These are phyloP conservation scores for Colletotrichum limetticola DNA, from an alignment of 2,329 filamentous ascomycete species.

Conservation along the genomic window DNA sequence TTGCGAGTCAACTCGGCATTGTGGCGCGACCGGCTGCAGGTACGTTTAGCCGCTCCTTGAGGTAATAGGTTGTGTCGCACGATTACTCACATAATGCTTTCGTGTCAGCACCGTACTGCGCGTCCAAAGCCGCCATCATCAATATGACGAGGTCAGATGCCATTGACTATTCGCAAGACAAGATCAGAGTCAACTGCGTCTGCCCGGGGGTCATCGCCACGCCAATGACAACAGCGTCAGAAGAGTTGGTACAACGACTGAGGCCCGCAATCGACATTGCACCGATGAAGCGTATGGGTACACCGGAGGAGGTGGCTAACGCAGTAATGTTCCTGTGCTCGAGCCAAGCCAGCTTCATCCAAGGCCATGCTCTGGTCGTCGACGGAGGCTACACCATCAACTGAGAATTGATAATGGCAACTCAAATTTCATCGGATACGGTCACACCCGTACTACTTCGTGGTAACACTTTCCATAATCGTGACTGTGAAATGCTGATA, in stretches of 20 bases:
- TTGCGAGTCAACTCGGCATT: conserved; percentile 64
- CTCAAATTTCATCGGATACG: background rate
- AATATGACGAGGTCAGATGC: conserved; percentile 67
- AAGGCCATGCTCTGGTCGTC: conserved; percentile 62
- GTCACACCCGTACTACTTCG: background rate
- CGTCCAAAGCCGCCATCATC: conserved; percentile 68
- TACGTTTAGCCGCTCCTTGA: conserved; percentile 40
- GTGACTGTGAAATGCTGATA: background rate
- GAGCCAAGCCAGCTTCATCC: conserved; percentile 59
- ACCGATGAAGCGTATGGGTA: conserved; percentile 63
- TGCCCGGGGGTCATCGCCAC: conserved; percentile 72
- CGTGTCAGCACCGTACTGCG: conserved; percentile 63
- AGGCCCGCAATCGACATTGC: conserved; percentile 55
- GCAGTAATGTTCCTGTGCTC: conserved; percentile 61
- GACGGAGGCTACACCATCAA: conserved; percentile 65
- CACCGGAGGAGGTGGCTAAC: conserved; percentile 59
- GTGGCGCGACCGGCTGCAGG: conserved; percentile 56
- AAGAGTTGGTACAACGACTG: conserved; percentile 51
- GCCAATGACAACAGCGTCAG: conserved; percentile 54
- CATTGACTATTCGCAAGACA: conserved; percentile 62
- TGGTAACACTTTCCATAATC: background rate
- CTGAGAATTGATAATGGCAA: conserved; percentile 35
- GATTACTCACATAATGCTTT: background rate
- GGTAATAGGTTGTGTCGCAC: background rate
- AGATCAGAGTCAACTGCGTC: conserved; percentile 64